phyloP scores from a whole-genome alignment of 2,329 filamentous ascomycete genomes.

The Tympanopsis confertula region DNA sequence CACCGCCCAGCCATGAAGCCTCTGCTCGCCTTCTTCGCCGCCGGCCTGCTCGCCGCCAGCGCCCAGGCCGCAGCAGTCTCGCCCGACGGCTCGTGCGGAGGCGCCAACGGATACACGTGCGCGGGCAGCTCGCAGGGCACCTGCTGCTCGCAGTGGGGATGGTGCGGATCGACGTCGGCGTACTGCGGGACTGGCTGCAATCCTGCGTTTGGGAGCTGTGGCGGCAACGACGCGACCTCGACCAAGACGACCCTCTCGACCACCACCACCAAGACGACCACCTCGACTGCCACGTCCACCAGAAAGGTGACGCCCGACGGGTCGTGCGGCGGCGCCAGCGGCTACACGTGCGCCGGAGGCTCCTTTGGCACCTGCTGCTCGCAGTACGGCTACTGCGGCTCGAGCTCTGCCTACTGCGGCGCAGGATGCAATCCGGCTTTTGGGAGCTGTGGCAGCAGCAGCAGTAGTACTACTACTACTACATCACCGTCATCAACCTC shows the following conservation, averaged over 20 bases:
- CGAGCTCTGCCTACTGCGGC: constrained; percentile 23
- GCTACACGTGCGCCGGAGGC: background rate
- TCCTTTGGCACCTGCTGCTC: constrained; percentile 13
- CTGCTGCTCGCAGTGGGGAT: constrained; percentile 17
- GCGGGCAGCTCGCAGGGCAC: constrained; percentile 5
- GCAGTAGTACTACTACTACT: constrained; percentile 1
- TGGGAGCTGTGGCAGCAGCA: constrained; percentile 7
- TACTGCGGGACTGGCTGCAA: constrained; percentile 27
- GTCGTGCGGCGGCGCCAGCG: no score
- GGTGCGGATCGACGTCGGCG: constrained; percentile 23
- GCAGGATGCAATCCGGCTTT: constrained; percentile 22
- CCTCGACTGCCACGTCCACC: no score
- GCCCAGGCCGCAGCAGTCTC: no score
- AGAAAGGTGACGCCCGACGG: no score
- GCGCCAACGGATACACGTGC: background rate
- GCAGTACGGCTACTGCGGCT: constrained; percentile 22
- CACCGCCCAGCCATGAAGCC: no score
- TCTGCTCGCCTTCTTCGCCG: no score
- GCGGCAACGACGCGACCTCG: no score
- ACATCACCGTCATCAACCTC: background rate
- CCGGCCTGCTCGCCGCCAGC: no score
- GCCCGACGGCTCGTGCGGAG: background rate
- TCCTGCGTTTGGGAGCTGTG: constrained; percentile 11
- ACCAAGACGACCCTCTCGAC: no score
- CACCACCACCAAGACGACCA: no score